These are phyloP conservation scores for Zymoseptoria crescenta DNA, from an alignment of 2,329 filamentous ascomycete species.

Conservation along the genomic window DNA sequence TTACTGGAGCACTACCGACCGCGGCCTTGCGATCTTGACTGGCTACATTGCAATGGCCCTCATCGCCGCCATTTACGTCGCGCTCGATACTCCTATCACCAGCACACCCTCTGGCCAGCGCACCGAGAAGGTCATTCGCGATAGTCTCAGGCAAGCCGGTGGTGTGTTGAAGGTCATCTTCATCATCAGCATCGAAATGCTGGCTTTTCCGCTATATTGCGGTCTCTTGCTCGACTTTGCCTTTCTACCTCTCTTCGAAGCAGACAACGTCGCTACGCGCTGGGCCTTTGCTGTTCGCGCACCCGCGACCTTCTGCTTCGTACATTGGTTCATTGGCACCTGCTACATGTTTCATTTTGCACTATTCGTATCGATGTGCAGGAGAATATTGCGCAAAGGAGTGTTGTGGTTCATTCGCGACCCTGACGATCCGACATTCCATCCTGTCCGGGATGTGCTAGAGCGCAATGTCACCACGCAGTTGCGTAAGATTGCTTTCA, in stretches of 20 bases:
- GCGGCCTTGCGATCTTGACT: slow-evolving; percentile 64
- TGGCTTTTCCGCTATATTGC: slow-evolving; percentile 92
- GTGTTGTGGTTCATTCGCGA: slow-evolving; percentile 98
- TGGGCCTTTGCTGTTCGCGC: slow-evolving; percentile 69
- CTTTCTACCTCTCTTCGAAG: slow-evolving; percentile 78
- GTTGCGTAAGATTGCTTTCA: slow-evolving; percentile 91
- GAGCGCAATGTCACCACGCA: slow-evolving; percentile 89
- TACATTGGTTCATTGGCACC: slow-evolving; percentile 97
- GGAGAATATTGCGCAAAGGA: slow-evolving; percentile 91
- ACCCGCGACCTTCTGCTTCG: slow-evolving; percentile 85
- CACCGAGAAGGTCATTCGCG: slow-evolving; percentile 68
- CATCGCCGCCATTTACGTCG: slow-evolving; percentile 70
- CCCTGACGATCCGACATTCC: slow-evolving; percentile 95
- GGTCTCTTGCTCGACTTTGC: slow-evolving; percentile 84
- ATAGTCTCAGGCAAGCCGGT: slow-evolving; percentile 82
- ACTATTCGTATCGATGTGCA: slow-evolving; percentile 96
- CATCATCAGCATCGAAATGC: slow-evolving; percentile 98
- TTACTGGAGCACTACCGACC: slow-evolving; percentile 46
- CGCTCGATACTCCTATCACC: slow-evolving; percentile 63
- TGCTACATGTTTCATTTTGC: slow-evolving; percentile 99
- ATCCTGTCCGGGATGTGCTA: slow-evolving; percentile 91
- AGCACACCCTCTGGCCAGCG: slow-evolving; percentile 49
- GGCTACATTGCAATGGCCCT: slow-evolving; percentile 74
- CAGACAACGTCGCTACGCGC: slow-evolving; percentile 68
- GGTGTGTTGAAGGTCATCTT: slow-evolving; percentile 96